These are phyloP conservation scores for Aspergillus kassunensis DNA, from an alignment of 495 filamentous ascomycete species.

Conservation along the genomic window DNA sequence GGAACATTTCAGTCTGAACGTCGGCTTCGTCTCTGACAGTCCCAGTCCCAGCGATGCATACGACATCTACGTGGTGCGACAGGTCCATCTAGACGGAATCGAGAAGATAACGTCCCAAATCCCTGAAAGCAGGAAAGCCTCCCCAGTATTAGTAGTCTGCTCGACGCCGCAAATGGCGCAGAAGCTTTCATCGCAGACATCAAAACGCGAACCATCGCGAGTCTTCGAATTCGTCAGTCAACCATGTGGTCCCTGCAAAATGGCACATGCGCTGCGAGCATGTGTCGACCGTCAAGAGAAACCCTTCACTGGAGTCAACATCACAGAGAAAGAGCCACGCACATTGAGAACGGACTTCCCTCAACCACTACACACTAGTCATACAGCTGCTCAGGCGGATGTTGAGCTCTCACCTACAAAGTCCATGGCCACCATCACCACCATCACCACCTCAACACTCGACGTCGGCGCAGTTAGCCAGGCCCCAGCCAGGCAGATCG, in stretches of 20 bases:
- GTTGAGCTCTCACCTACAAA: background rate
- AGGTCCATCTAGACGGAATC: background rate
- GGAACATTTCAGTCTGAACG: slow-evolving; percentile 6
- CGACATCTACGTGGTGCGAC: slow-evolving; percentile 8
- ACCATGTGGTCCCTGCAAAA: slow-evolving; percentile 28
- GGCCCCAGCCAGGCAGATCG: background rate
- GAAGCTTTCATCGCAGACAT: slow-evolving; percentile 19
- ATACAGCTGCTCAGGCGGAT: background rate
- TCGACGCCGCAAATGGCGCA: slow-evolving; percentile 25
- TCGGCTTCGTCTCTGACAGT: background rate
- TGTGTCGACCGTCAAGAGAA: slow-evolving; percentile 23
- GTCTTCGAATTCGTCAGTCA: slow-evolving; percentile 29
- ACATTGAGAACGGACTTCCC: too few species aligned
- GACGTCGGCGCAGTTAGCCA: background rate
- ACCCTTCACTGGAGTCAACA: background rate
- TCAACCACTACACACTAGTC: too few species aligned
- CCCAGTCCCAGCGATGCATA: background rate
- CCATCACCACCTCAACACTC: background rate
- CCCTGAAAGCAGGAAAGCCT: background rate
- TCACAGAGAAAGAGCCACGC: background rate
- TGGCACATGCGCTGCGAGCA: slow-evolving; percentile 19
- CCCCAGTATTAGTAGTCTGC: slow-evolving; percentile 25
- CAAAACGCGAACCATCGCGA: background rate
- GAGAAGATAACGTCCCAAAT: background rate
- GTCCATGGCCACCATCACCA: slow-evolving; percentile 2